Base-by-base conservation (phyloP, 2,329 filamentous ascomycete species). In the Chaetothyriales sp. region DNA sequence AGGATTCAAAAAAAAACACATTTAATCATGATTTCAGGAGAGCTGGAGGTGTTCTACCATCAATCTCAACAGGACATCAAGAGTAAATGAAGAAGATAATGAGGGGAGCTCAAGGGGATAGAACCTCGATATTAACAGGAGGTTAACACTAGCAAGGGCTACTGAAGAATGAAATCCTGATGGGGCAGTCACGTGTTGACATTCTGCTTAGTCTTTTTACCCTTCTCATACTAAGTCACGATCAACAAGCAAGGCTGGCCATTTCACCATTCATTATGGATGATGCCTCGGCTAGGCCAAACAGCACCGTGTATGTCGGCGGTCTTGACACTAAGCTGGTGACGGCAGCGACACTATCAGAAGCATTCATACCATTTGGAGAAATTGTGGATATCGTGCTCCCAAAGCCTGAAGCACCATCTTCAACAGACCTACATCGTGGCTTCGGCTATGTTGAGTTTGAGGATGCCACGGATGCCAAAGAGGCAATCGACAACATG, bases 401-500 rank as follows among this genome's bases (percentile, higher is more conserved):
- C 15, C 92, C 92, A 18, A 93, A 92, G 67, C 84, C 87, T 51
- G 89, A 95, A 64, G 74, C 81, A 55, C 83, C 84, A 57, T 88
- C 86, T 55, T 80, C 84, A 5, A 80, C 77, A 46, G 86, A 93
- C 43, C 72, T 80, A 26, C 92, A 98, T 66, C 77, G 89, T 49
- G 92, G 93, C 0, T 98, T 96, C 67, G 92, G 89, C 52, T 96
- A 98, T 65, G 86, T 98, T 48, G 92, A 98, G 64, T 98, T 86
- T 63, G 88, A 95, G 61, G 78, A 87, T 51, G 76, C 80, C 10
- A 79, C 83, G 51, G 92, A 98, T 68, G 90, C 89, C 25, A 82
- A 82, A 62, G 90, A 96, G 68, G 92, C 92, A 48, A 95, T 98
- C 66, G 88, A 96, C 74, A 98, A 98, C 65, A 96, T 98, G 90